Base-by-base conservation (phyloP, 371 early-diverging fungal genomes). In the Parasitella parasitica region DNA sequence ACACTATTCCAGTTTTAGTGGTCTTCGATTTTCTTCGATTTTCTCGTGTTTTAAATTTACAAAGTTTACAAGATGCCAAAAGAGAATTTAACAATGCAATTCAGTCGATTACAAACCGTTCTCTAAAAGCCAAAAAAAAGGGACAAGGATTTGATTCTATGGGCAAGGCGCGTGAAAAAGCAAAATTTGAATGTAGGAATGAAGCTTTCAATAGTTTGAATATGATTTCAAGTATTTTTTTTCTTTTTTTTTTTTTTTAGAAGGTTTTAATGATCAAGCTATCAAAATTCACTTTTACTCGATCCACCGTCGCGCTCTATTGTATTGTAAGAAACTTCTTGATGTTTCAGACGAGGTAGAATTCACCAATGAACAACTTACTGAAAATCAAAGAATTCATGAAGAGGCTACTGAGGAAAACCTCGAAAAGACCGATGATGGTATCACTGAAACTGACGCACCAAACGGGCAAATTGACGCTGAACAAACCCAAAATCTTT, bases 211-310 rank as follows among this genome's bases (percentile, higher is more conserved):
- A 41, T 41, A 5, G 20, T 41, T 20, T 41, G 41, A 41, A 41
- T 41, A 20, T 6, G 41, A 20, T 20, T 18, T 20, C 20, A 41
- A 41, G 41, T 41, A 18, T 41, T 41, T 30, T 30, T 30, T 30
- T 30, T 30, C 8, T 41, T 41, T 41, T 41, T 30, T 30, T 30
- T 30, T 30, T 30, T 30, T 41, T 41, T 41, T 20, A 41, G 20
- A 63, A 24, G 50, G 35, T 18, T 48, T 61, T 41, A 4, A 5
- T 34, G 34, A 41, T 48, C 49, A 32, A 48, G 5, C n/a, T 30
- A 48, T 54, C 48, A 61, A 48, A 54, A n/a, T 20, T 28, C 63
- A 62, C 20, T 50, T 55, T 56, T 62, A 62, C 50, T 56, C 63
- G 51, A 49, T 63, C 20, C 36, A 35, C 15, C 57, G 56, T 63